Base-by-base conservation (phyloP, 2,329 filamentous ascomycete genomes). In the Trichoderma atrobrunneum region DNA sequence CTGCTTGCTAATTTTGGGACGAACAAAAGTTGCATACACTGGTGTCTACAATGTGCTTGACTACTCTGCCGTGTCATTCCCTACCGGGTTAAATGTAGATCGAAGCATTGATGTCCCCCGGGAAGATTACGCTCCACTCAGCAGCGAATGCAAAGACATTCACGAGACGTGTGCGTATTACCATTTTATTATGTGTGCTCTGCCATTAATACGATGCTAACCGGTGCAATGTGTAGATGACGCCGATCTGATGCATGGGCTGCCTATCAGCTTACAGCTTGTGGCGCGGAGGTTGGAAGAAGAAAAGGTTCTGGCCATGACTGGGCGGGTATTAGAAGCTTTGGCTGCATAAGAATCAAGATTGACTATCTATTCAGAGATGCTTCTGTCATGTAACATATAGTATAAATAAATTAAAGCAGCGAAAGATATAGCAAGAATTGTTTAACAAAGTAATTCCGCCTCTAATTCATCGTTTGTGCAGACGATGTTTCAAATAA, bases 21-120 rank as follows among this genome's bases (percentile, higher is more conserved):
- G 43, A 12, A 34, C 18, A n/a, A 1, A 51, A 86, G 85, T 87
- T 64, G 85, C 81, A 3, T 87, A 86, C 71, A 87, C 85, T 0
- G 85, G 85, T 4, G 84, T 87, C 0, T 87, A 79, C 75, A 87
- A 87, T 61, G 80, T 87, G 0, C 75, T 87, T 2, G 85, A 87
- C 75, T 86, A 86, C 71, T 79, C 85, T 0, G 81, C 80, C 67
- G 78, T 87, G 0, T 86, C 85, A 0, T 87, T 87, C 72, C 82
- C 85, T 0, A 84, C 84, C 0, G 83, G 84, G 0, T 12, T 85
- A 14, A 74, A 32, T 0, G 85, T 82, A 0, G 83, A 86, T 69
- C 80, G 82, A 71, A 73, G 75, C 1, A 63, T 84, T 8, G 85
- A 87, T 62, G 67, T 74, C 16, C 68, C 78, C 0, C 78, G 75